phyloP scores from a whole-genome alignment of 352 stramenopile species.

The Pythium oligandrum region DNA sequence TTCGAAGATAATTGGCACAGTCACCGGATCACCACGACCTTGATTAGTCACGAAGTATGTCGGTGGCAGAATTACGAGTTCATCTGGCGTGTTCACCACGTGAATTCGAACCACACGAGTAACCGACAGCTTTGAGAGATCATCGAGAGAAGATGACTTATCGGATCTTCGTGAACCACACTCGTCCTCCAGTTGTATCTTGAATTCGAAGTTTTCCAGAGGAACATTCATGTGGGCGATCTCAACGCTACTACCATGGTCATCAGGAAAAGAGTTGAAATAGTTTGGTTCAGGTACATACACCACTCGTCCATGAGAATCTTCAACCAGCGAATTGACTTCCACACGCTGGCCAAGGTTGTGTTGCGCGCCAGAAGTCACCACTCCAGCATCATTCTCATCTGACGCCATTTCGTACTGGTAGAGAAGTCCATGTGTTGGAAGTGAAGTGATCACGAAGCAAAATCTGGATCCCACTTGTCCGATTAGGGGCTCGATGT shows the following conservation, averaged over 20 bases:
- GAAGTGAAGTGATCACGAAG: conserved; percentile 33
- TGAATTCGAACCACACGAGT: conserved; percentile 38
- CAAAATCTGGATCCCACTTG: conserved; percentile 21
- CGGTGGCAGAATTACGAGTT: conserved; percentile 40
- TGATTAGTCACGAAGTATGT: conserved; percentile 27
- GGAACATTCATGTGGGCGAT: conserved; percentile 1
- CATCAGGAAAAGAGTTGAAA: conserved; percentile 27
- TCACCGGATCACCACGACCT: conserved; percentile 11
- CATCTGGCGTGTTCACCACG: conserved; percentile 46
- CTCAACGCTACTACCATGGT: neutral
- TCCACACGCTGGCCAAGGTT: conserved; percentile 14
- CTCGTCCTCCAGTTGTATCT: conserved; percentile 1
- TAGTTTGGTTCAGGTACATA: conserved; percentile 51
- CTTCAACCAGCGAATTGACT: conserved; percentile 13
- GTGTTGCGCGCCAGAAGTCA: neutral
- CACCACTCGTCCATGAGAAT: conserved; percentile 27
- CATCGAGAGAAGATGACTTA: neutral
- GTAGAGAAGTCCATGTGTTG: conserved; percentile 41
- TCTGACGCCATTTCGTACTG: conserved; percentile 27
- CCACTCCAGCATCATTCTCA: neutral
- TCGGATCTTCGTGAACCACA: too few relatives aligned
- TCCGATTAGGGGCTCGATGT: conserved; percentile 37
- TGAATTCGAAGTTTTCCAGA: conserved; percentile 38
- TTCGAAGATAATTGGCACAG: conserved; percentile 43
- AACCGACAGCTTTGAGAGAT: neutral